A percentile compares a stretch with the other conserved stretches of the same genome.
Conservation (phyloP, 306 rosid genomes). For the Trichosanthes cucumerina region DNA sequence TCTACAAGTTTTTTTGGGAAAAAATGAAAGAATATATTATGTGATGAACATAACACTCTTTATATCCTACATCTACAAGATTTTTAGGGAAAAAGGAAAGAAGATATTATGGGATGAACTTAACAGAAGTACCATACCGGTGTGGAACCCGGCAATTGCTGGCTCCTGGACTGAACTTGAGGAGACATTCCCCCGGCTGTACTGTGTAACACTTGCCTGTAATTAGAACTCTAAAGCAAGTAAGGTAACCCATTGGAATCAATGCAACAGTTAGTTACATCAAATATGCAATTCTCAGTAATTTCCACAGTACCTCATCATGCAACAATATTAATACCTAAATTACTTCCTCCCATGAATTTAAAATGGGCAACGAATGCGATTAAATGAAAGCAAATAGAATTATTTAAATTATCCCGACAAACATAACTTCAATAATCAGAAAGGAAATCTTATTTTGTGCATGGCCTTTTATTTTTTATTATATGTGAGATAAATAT, state of each 20-base stretch:
- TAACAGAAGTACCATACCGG: slow-evolving; percentile 38
- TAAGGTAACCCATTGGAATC: not conserved
- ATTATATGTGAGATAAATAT: not conserved
- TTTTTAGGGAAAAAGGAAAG: slow-evolving; percentile 13
- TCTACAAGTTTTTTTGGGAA: slow-evolving; percentile 12
- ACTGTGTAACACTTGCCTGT: slow-evolving; percentile 89
- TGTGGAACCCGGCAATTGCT: slow-evolving; percentile 77
- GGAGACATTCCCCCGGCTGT: slow-evolving; percentile 83
- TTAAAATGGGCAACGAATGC: not conserved
- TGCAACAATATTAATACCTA: not conserved
- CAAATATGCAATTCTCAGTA: not conserved
- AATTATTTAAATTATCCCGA: not conserved
- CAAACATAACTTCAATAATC: not conserved
- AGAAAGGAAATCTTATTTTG: not conserved
- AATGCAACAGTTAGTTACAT: not conserved
- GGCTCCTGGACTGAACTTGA: slow-evolving; percentile 86
- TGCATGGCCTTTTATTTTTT: not conserved
- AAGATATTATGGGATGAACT: slow-evolving; percentile 10
- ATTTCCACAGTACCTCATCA: not conserved
- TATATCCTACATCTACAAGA: slow-evolving; percentile 48
- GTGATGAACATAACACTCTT: slow-evolving; percentile 26
- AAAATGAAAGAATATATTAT: slow-evolving; percentile 7
- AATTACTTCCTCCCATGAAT: not conserved
- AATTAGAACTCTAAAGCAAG: slow-evolving; percentile 16
- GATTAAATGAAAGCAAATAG: not conserved